Base-by-base conservation (phyloP, 805 yeast species). In the Starmerella davenportii region DNA sequence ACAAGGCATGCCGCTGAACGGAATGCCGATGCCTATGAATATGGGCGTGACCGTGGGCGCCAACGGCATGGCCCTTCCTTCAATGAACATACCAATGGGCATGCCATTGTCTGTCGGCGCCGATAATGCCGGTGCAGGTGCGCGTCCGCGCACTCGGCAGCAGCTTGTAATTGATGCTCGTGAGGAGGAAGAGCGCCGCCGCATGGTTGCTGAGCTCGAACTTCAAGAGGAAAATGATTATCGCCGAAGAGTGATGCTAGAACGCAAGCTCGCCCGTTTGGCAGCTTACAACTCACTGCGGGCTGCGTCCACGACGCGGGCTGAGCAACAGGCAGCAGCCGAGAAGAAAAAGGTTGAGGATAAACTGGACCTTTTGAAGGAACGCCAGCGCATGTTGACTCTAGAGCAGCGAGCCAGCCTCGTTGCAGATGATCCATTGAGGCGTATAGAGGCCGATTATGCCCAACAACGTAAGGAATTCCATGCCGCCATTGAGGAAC, bases 401-500 rank as follows among this genome's bases (percentile, higher is more conserved):
- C 19, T 29, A 7, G 32, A 17, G 13, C 32, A 17, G 9, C 19
- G 19, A 29, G 19, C 19, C 15, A 29, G 15, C 32, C 16, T 29
- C 15, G 32, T 15, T 14, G 32, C 16, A 8, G 32, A 29, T 14
- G 19, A 29, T 15, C 19, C 32, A 8, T n/a, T 29, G 15, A 32
- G 25, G 15, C n/a, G 17, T 8, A n/a, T 30, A 31, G 42, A 39
- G 34, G 39, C 30, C 20, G 42, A 39, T n/a, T 39, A 36, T 18
- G 42, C 42, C 3, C 30, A 36, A 18, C 42, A 39, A 20, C 35
- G 42, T 8, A 25, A 35, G 7, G 42, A 36, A 15, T 39, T 39
- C 18, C 38, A 39, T 17, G 39, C 30, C 17, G 39, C 38, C 3
- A 34, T 39, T 7, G 42, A 39, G 17, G 18, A 24, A 28, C 37